Base-by-base conservation (phyloP, 2,329 filamentous ascomycete genomes). In the Dactylellina cionopaga region DNA sequence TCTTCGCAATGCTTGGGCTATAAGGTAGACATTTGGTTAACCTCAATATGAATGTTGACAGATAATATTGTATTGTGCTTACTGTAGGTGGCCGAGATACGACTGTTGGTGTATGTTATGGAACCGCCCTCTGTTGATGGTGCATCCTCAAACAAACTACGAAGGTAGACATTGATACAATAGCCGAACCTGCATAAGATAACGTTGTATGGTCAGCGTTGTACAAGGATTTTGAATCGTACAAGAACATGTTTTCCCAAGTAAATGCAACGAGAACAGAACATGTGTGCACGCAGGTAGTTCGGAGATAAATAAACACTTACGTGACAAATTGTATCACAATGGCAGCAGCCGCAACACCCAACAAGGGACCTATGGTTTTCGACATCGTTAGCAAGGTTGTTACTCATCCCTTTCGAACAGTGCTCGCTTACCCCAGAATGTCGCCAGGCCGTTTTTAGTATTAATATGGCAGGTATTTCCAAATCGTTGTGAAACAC, bases 401-500 rank as follows among this genome's bases (percentile, higher is more conserved):
- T 56, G 51, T 52, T 43, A 29, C 35, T 35, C 22, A 63, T 63
- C 58, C 58, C 29, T 10, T 31, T 25, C 13, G 29, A 43, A 11
- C 22, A 15, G 37, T 35, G 44, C 13, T 19, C n/a, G 4, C 49
- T 66, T 58, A 66, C 75, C 76, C 76, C 76, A 77, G 43, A 77
- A 77, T 35, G 76, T 77, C 29, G 88, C 87, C 80, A 96, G 83
- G 72, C 92, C 93, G 80, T 96, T 87, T 63, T 87, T 82, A 80
- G 96, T 92, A 83, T 98, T 98, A 83, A 98, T 93, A 80, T 97
- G 94, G 81, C 95, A 99, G 25, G 92, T 91, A 49, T 86, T 85
- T 56, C 95, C 95, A 78, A 98, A 97, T 54, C 95, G 89, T 81
- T 94, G 98, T 0, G 93, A 98, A 2, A 97, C 92, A 17, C 95